phyloP scores from a whole-genome alignment of 1,139 yeast species.

The Magnusiomyces sp. region DNA sequence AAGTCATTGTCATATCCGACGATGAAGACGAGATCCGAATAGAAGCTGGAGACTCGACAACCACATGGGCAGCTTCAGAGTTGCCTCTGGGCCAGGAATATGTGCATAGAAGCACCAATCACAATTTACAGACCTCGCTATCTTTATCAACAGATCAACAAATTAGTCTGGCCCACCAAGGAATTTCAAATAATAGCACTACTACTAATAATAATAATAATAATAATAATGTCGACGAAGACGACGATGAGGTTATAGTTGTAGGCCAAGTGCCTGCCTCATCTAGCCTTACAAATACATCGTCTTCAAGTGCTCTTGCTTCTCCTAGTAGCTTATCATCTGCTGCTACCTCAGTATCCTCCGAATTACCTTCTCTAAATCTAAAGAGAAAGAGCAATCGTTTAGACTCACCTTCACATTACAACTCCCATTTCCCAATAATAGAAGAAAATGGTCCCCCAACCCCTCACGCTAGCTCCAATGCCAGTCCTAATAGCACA shows the following conservation, averaged over 20 bases:
- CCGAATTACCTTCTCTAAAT: background rate
- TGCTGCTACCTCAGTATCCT: background rate
- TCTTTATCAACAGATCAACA: too few relatives aligned
- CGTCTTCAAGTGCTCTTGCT: background rate
- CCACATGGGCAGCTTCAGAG: slow-evolving; percentile 12
- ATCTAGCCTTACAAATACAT: background rate
- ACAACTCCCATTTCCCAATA: too few relatives aligned
- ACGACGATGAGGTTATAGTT: slow-evolving; percentile 4
- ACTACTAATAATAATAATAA: background rate
- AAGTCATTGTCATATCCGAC: slow-evolving; percentile 31
- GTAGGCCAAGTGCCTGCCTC: slow-evolving; percentile 3
- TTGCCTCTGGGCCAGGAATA: background rate
- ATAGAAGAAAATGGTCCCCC: too few relatives aligned
- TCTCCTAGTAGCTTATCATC: too few relatives aligned
- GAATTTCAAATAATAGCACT: background rate
- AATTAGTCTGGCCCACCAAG: too few relatives aligned
- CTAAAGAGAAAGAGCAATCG: slow-evolving; percentile 1
- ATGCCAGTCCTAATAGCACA: too few relatives aligned
- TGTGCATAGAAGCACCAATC: too few relatives aligned
- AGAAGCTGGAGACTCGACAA: slow-evolving; percentile 3
- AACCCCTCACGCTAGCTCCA: too few relatives aligned
- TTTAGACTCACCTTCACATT: too few relatives aligned
- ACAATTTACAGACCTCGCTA: too few relatives aligned
- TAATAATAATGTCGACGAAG: background rate
- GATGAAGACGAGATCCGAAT: slow-evolving; percentile 18